Conservation (phyloP, 2,329 filamentous ascomycete species). For the Aureobasidium sp. region DNA sequence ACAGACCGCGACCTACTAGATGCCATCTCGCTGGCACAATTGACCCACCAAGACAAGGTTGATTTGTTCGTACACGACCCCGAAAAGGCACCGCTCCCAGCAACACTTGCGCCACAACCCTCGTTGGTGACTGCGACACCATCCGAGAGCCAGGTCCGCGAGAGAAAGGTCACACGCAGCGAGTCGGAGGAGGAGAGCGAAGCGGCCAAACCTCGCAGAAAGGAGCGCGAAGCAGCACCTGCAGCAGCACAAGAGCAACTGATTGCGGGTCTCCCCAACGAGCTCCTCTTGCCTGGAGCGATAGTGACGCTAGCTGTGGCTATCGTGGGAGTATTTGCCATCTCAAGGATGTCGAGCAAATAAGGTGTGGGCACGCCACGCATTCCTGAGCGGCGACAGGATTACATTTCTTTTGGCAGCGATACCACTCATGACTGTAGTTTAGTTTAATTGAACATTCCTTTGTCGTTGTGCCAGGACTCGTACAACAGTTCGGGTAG, state of each 20-base stretch:
- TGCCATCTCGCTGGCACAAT: conserved; percentile 74
- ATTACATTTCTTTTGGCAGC: conserved; percentile 7
- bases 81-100: conserved; percentile 70
- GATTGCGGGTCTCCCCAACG: conserved; percentile 87
- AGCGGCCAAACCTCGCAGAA: conserved; percentile 33
- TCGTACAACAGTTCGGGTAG: background rate
- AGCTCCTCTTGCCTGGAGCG: conserved; percentile 83
- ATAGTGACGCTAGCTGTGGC: conserved; percentile 93
- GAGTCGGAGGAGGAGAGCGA: conserved; percentile 44
- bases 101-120: conserved; percentile 52
- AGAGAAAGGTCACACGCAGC: conserved; percentile 39
- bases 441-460: conserved; percentile 13
- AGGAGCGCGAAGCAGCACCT: conserved; percentile 28
- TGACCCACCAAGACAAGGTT: conserved; percentile 77
- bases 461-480: background rate
- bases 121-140: conserved; percentile 43
- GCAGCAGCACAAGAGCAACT: conserved; percentile 55
- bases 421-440: conserved; percentile 12
- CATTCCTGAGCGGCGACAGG: conserved; percentile 6
- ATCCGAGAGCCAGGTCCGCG: conserved; percentile 40
- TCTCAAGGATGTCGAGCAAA: conserved; percentile 36
- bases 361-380: background rate
- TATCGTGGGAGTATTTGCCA: conserved; percentile 85
- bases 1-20: conserved; percentile 89
- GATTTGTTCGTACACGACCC: conserved; percentile 96